Conservation (phyloP, 2,329 filamentous ascomycete genomes). For the Exophiala bonariae region DNA sequence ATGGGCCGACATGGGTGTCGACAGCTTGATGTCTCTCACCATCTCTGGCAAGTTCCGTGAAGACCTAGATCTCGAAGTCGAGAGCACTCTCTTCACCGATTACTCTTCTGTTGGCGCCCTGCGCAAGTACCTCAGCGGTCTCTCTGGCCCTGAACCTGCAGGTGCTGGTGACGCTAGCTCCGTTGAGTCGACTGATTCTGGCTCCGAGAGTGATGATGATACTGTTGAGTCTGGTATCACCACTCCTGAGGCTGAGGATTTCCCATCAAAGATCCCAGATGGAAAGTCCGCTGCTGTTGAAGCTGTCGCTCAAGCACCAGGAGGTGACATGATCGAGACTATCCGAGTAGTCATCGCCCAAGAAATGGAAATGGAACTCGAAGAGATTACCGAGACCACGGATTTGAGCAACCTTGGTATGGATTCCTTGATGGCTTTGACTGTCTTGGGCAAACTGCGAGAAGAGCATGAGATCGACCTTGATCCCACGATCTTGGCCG, state of each 20-base stretch:
- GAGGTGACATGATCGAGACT: slow-evolving; percentile 38
- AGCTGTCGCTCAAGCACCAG: slow-evolving; percentile 34
- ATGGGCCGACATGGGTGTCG: slow-evolving; percentile 63
- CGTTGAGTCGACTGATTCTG: slow-evolving; percentile 26
- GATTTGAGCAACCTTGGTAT: slow-evolving; percentile 46
- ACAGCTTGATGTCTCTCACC: slow-evolving; percentile 61
- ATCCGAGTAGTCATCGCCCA: slow-evolving; percentile 44
- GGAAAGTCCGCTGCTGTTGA: slow-evolving; percentile 31
- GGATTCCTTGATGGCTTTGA: slow-evolving; percentile 48
- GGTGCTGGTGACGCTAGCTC: slow-evolving; percentile 32
- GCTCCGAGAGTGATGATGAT: slow-evolving; percentile 28
- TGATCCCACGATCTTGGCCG: slow-evolving; percentile 44
- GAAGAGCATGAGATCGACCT: slow-evolving; percentile 44
- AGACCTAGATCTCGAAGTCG: slow-evolving; percentile 60
- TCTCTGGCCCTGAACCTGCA: slow-evolving; percentile 16
- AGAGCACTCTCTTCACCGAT: slow-evolving; percentile 61
- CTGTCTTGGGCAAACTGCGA: slow-evolving; percentile 45
- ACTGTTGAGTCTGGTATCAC: slow-evolving; percentile 30
- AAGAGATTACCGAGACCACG: slow-evolving; percentile 40
- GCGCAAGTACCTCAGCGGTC: slow-evolving; percentile 53
- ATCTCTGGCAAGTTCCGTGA: slow-evolving; percentile 64
- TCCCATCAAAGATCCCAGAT: slow-evolving; percentile 22
- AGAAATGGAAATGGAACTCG: slow-evolving; percentile 44
- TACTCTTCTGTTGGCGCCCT: slow-evolving; percentile 61
- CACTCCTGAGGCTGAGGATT: slow-evolving; percentile 30